Base-by-base conservation (phyloP, 108 stramenopile species). In the Cylindrotheca fusiformis region DNA sequence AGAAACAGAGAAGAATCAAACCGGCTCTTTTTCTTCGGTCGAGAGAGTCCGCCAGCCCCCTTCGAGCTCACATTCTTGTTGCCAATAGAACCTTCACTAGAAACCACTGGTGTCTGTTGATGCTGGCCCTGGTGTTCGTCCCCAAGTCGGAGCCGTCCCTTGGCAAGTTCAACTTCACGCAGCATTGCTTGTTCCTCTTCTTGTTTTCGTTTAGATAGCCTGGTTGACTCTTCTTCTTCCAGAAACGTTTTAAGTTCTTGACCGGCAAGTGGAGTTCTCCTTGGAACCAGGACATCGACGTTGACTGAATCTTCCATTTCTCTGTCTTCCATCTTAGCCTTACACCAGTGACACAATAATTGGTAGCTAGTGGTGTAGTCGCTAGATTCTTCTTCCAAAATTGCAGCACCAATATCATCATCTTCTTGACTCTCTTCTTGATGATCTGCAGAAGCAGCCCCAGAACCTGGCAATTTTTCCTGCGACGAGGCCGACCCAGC, bases 1-100 rank as follows among this genome's bases (percentile, higher is more conserved):
- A 95, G 68, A 67, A 95, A 95, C 46, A 95, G 58, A 29, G 72
- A 76, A 21, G 85, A 84, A 81, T 95, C 91, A 72, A 95, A 95
- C 6, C 88, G 70, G 21, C 82, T 80, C 61, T 91, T 94, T 72
- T 91, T 95, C 68, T 76, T 81, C 20, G 52, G 67, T 25, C 69
- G 53, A 5, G 58, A 41, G 27, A 57, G 63, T n/a, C n/a, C n/a
- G n/a, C n/a, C n/a, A n/a, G n/a, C n/a, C n/a, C n/a, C n/a, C n/a
- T n/a, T n/a, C n/a, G n/a, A n/a, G n/a, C n/a, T n/a, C n/a, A n/a
- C 26, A 27, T 32, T 30, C 28, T 25, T 48, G 19, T 10, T 41
- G 30, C 23, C 4, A 28, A 46, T 4, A 20, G 27, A 17, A 10
- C 58, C 20, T 17, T 30, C 24, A 4, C 44, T 36, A 22, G 36